Conservation (phyloP, 148 eudicot genomes). For the Rhododendron simsii region DNA sequence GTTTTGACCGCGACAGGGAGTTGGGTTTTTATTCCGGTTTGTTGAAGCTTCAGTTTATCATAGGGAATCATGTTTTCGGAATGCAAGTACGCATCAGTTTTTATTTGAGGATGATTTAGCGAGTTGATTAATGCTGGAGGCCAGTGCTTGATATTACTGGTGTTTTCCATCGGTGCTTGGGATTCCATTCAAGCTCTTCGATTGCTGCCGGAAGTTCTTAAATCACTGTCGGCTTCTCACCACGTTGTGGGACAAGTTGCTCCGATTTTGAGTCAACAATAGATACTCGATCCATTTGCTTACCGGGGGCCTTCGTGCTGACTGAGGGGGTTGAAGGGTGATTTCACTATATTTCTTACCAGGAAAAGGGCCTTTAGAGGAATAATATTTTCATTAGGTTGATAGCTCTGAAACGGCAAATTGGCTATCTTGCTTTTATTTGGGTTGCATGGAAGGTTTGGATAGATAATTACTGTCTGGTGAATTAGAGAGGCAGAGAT, state of each 20-base stretch:
- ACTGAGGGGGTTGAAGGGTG: background rate
- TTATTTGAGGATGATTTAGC: background rate
- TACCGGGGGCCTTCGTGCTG: background rate
- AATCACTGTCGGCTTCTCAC: background rate
- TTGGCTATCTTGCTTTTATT: constrained; percentile 6
- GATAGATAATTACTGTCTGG: constrained; percentile 12
- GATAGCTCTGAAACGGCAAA: background rate
- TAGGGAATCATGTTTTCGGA: background rate
- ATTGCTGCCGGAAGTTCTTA: background rate
- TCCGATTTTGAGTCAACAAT: background rate
- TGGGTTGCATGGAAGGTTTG: constrained; percentile 12
- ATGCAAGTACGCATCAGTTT: background rate
- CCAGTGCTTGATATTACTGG: background rate
- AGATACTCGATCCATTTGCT: background rate
- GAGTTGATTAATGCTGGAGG: constrained; percentile 1
- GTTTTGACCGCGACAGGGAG: background rate
- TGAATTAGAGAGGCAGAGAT: constrained; percentile 31
- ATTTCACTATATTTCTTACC: background rate
- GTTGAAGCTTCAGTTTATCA: background rate
- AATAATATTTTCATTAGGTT: background rate
- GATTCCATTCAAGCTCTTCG: background rate
- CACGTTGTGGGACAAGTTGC: background rate
- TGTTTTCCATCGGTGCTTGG: background rate
- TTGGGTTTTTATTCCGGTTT: background rate
- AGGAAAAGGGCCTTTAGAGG: background rate